These are phyloP conservation scores for Candida saitoana DNA, from an alignment of 805 yeast species.

Conservation along the genomic window DNA sequence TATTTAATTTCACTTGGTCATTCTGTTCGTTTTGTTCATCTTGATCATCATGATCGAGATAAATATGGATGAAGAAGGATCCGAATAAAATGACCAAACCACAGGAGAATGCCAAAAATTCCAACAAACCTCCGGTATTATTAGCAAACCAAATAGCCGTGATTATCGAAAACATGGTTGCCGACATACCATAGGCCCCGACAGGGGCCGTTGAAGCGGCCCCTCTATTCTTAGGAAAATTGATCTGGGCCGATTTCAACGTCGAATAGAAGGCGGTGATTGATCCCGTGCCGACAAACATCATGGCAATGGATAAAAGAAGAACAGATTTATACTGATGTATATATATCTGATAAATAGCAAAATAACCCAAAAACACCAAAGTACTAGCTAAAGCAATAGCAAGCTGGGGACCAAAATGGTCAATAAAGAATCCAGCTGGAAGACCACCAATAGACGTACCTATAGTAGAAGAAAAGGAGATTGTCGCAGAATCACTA, in stretches of 20 bases:
- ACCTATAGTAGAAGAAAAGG: slow-evolving; percentile 61
- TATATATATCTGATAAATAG: slow-evolving; percentile 46
- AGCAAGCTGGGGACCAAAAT: slow-evolving; percentile 51
- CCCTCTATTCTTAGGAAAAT: slow-evolving; percentile 69
- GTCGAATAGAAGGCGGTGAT: slow-evolving; percentile 58
- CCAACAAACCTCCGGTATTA: slow-evolving; percentile 51
- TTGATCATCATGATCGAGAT: slow-evolving; percentile 26
- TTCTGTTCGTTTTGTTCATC: slow-evolving; percentile 11
- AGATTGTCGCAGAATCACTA: slow-evolving; percentile 58
- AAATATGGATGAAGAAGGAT: slow-evolving; percentile 40
- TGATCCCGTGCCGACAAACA: slow-evolving; percentile 61
- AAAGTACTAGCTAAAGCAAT: slow-evolving; percentile 52
- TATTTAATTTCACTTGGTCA: slow-evolving; percentile 6
- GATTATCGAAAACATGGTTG: slow-evolving; percentile 56
- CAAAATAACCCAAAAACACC: slow-evolving; percentile 52
- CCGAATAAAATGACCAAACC: slow-evolving; percentile 44
- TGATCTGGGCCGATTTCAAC: slow-evolving; percentile 53
- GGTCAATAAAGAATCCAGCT: slow-evolving; percentile 67
- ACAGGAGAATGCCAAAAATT: slow-evolving; percentile 52
- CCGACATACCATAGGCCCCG: slow-evolving; percentile 67
- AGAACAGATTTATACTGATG: slow-evolving; percentile 34
- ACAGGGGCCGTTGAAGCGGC: slow-evolving; percentile 68
- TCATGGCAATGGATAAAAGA: slow-evolving; percentile 47
- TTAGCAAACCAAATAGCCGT: slow-evolving; percentile 51
- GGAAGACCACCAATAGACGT: slow-evolving; percentile 65